These are phyloP conservation scores for Hypsizygus ulmarius DNA, from an alignment of 1,284 basidiomycete species.

Conservation along the genomic window DNA sequence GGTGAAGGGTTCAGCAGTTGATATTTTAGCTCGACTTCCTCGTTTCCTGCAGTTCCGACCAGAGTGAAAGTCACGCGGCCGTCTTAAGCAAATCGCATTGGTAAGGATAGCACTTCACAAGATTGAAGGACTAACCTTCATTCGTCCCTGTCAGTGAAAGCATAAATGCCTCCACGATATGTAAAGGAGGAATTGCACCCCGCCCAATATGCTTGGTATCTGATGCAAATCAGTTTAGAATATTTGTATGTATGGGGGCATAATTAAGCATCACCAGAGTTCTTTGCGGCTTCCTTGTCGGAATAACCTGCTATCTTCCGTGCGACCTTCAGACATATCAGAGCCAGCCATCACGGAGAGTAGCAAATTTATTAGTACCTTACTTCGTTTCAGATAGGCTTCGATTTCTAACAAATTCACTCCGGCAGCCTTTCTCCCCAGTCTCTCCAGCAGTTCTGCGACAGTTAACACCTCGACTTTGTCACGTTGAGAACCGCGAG, in stretches of 20 bases:
- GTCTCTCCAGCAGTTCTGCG: slow-evolving; percentile 57
- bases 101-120: not conserved
- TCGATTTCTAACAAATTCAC: slow-evolving; percentile 86
- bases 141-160: slow-evolving; percentile 77
- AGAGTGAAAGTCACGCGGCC: slow-evolving; percentile 61
- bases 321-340: slow-evolving; percentile 47
- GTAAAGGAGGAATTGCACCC: slow-evolving; percentile 72
- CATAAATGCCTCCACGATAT: slow-evolving; percentile 84
- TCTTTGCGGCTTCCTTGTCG: slow-evolving; percentile 61
- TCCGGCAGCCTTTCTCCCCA: slow-evolving; percentile 67
- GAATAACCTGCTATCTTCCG: slow-evolving; percentile 80
- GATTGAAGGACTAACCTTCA: slow-evolving; percentile 57
- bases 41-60: slow-evolving; percentile 33
- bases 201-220: slow-evolving; percentile 29
- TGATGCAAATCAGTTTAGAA: slow-evolving; percentile 10
- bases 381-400: slow-evolving; percentile 81
- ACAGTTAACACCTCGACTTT: slow-evolving; percentile 63
- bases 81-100: slow-evolving; percentile 39
- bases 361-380: slow-evolving; percentile 46
- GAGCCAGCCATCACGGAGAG: not conserved
- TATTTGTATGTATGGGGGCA: slow-evolving; percentile 23
- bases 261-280: slow-evolving; percentile 40
- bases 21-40: slow-evolving; percentile 77
- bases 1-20: slow-evolving; percentile 94
- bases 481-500: slow-evolving; percentile 19